Conservation (phyloP, 2,329 filamentous ascomycete species). For the Nannizzia gypsea region DNA sequence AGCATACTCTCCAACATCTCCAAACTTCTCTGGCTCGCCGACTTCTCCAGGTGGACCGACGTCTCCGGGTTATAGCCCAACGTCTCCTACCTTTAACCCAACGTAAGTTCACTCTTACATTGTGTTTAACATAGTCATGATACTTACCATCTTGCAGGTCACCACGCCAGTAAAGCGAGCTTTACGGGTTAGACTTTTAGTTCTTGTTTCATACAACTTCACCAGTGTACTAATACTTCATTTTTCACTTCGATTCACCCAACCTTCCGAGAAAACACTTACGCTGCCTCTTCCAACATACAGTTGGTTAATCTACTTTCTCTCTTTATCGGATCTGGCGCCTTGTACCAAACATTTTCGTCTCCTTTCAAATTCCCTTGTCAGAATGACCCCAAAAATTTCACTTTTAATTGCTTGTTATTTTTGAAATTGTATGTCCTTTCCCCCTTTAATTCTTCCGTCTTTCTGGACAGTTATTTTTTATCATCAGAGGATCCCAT, state of each 20-base stretch:
- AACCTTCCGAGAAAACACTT: neutral
- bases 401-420: slow-evolving; percentile 1
- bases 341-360: slow-evolving; percentile 8
- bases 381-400: slow-evolving; percentile 10
- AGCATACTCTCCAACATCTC: slow-evolving; percentile 40
- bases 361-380: neutral
- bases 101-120: slow-evolving; percentile 24
- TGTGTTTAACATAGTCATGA: neutral
- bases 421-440: slow-evolving; percentile 7
- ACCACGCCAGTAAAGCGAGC: slow-evolving; percentile 28
- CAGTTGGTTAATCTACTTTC: slow-evolving; percentile 11
- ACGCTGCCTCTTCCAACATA: slow-evolving; percentile 1
- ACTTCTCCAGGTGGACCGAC: slow-evolving; percentile 32
- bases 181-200: neutral
- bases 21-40: slow-evolving; percentile 37
- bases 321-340: slow-evolving; percentile 9
- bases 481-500: neutral
- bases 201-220: neutral
- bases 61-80: slow-evolving; percentile 34
- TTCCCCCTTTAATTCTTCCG: slow-evolving; percentile 3
- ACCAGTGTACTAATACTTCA: slow-evolving; percentile 27
- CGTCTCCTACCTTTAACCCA: slow-evolving; percentile 33
- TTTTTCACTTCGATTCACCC: slow-evolving; percentile 12
- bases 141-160: slow-evolving; percentile 20
- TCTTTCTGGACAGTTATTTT: slow-evolving; percentile 10